Evolutionary conservation across 2,329 filamentous ascomycete species (phyloP), one percentile per base, ranked within the genome.

Genomic region (Dactylellina drechsleri): DNA sequence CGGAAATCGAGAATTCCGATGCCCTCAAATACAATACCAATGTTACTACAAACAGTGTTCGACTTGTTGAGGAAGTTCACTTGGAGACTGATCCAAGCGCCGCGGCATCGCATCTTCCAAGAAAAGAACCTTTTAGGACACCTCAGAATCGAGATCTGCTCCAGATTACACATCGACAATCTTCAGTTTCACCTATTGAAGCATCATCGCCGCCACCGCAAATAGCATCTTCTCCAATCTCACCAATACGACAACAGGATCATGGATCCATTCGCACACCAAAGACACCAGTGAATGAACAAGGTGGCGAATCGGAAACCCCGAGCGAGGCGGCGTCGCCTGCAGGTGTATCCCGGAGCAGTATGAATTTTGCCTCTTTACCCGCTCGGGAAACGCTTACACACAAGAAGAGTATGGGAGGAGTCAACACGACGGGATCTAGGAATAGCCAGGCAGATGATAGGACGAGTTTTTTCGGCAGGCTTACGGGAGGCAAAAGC

Each of bases 301-400:
- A 81, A 15, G 80, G 81, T 54, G 85, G 87, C 45, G 87, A 87
- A n/a, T 66, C 72, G 2, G 72, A 76, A 20, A 68, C 72, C 10
- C 72, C 72, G 6, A 76, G 72, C 28, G 64, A 68, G 43, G 58
- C 78, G 90, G 94, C 74, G 12, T 76, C 72, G 3, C 72, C 72
- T 3, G 45, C 60, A 13, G 57, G 53, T 28, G 36, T 76, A 31
- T 49, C 66, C 2, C 98, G 98, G 85, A 97, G 93, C 82, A 98
- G 94, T 81, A 86, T 99, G 74, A 96, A 91, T 72, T 98, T 99
- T 83, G 92, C 95, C 43, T 92, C 95, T 16, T 85, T 99, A 12
- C 95, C 95, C 31, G 93, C 94, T 1, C 88, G 95, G 76, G 94
- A 98, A 80, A 94, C 94, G 41, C 84, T 98, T 61, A 88, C 89